Percentiles rank a stretch among this genome's conserved stretches.
These are phyloP conservation scores for Plenodomus tracheiphilus DNA, from an alignment of 2,329 filamentous ascomycete genomes.

Conservation along the genomic window DNA sequence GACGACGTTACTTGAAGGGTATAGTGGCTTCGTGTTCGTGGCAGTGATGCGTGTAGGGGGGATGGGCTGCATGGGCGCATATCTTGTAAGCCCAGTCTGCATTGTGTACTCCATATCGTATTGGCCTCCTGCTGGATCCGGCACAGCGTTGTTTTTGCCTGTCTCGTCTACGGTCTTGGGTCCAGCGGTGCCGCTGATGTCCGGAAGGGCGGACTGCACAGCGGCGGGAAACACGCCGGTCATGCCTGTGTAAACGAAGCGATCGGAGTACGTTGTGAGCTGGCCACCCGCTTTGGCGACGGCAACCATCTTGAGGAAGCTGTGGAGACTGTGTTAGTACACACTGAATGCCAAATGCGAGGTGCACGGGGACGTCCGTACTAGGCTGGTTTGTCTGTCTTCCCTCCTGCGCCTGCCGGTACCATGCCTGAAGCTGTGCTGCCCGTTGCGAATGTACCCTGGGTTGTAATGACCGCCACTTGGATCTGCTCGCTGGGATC, in stretches of 20 bases:
- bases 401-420: constrained; percentile 24
- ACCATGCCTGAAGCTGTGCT: constrained; percentile 45
- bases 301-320: constrained; percentile 55
- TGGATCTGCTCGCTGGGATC: constrained; percentile 48
- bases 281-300: constrained; percentile 58
- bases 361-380: too few species aligned
- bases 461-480: constrained; percentile 45
- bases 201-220: constrained; percentile 46
- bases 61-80: constrained; percentile 64
- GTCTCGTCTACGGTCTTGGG: constrained; percentile 30
- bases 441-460: constrained; percentile 50
- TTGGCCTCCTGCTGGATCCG: constrained; percentile 20
- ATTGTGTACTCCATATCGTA: constrained; percentile 56
- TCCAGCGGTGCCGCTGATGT: constrained; percentile 32
- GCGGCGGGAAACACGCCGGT: constrained; percentile 59
- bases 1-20: constrained; percentile 58
- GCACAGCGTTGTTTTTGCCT: constrained; percentile 25
- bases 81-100: constrained; percentile 62
- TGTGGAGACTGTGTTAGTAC: constrained; percentile 14
- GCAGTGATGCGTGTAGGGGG: constrained; percentile 63
- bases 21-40: constrained; percentile 54
- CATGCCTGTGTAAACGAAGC: constrained; percentile 68
- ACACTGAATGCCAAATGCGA: too few species aligned
- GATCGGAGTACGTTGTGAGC: constrained; percentile 62
- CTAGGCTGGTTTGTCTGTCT: constrained; percentile 58